Conservation (phyloP, 2,329 filamentous ascomycete species). For the Canariomyces notabilis region DNA sequence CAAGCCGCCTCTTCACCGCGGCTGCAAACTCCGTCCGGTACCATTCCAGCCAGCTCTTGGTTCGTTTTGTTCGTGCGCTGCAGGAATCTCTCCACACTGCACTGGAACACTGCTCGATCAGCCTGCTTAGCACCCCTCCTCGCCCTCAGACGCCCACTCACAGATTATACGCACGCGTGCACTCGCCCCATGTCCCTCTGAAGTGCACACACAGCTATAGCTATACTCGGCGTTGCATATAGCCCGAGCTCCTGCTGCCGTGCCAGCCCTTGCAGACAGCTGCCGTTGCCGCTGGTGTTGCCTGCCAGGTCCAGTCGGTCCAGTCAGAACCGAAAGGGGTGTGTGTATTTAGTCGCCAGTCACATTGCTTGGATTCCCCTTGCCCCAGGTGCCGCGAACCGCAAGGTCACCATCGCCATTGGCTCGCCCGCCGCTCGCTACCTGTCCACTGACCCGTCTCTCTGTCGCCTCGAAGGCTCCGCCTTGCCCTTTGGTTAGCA, state of each 20-base stretch:
- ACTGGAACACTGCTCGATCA: constrained; percentile 11
- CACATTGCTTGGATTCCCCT: constrained; percentile 23
- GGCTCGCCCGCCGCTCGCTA: constrained; percentile 22
- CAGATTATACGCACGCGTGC: constrained; percentile 1
- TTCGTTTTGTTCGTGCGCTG: constrained; percentile 26
- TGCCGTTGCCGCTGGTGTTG: constrained; percentile 19
- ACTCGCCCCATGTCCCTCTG: not conserved
- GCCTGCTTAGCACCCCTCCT: constrained; percentile 3
- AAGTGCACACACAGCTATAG: constrained; percentile 12
- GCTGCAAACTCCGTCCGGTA: constrained; percentile 22
- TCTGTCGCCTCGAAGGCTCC: constrained; percentile 14
- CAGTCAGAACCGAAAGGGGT: constrained; percentile 21
- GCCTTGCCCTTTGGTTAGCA: constrained; percentile 11
- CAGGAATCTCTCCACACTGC: constrained; percentile 22
- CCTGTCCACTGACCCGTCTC: constrained; percentile 17
- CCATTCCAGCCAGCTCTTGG: constrained; percentile 23
- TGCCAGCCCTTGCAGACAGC: constrained; percentile 22
- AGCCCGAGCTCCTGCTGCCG: constrained; percentile 20
- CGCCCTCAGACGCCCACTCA: constrained; percentile 7
- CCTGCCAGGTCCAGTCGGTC: constrained; percentile 8
- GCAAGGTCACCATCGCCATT: constrained; percentile 24
- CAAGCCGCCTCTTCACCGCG: constrained; percentile 24
- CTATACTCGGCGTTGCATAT: constrained; percentile 19
- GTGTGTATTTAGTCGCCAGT: constrained; percentile 27
- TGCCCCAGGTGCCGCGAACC: constrained; percentile 22